Evolutionary conservation across 331 rosid species (phyloP).

Genomic region (Saraca asoca): DNA sequence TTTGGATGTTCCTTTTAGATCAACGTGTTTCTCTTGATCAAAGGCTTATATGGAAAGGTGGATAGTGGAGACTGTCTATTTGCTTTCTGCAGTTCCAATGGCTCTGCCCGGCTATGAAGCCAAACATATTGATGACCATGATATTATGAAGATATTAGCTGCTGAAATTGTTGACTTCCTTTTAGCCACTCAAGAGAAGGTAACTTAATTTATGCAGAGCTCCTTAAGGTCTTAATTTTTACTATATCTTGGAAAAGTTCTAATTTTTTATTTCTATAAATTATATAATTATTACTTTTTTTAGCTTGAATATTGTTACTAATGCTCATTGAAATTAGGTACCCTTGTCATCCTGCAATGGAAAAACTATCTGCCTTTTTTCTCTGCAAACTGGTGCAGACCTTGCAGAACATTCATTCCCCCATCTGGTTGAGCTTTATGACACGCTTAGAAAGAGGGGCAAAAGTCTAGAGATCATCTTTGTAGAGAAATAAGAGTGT

Average conservation of each 20-base stretch:
- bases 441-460: slow-evolving; percentile 50
- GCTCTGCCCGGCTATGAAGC: slow-evolving; percentile 49
- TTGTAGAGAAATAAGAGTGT: too few relatives aligned
- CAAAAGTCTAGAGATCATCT: slow-evolving; percentile 66
- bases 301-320: slow-evolving; percentile 23
- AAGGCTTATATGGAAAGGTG: neutral
- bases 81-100: slow-evolving; percentile 51
- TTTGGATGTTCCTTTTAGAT: slow-evolving; percentile 10
- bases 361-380: slow-evolving; percentile 71
- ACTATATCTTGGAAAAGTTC: neutral
- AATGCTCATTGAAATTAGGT: slow-evolving; percentile 55
- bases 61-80: slow-evolving; percentile 33
- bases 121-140: slow-evolving; percentile 37
- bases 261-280: neutral
- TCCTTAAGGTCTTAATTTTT: slow-evolving; percentile 14
- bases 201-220: slow-evolving; percentile 31
- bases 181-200: slow-evolving; percentile 71
- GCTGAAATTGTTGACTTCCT: slow-evolving; percentile 78
- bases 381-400: slow-evolving; percentile 95
- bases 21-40: slow-evolving; percentile 33
- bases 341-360: slow-evolving; percentile 66
- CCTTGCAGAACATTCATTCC: slow-evolving; percentile 82
- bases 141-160: slow-evolving; percentile 50
- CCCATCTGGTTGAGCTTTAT: slow-evolving; percentile 65
- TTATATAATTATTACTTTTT: slow-evolving; percentile 18